Base-by-base conservation (phyloP, 2,329 filamentous ascomycete species). In the Cordyceps fumosorosea region DNA sequence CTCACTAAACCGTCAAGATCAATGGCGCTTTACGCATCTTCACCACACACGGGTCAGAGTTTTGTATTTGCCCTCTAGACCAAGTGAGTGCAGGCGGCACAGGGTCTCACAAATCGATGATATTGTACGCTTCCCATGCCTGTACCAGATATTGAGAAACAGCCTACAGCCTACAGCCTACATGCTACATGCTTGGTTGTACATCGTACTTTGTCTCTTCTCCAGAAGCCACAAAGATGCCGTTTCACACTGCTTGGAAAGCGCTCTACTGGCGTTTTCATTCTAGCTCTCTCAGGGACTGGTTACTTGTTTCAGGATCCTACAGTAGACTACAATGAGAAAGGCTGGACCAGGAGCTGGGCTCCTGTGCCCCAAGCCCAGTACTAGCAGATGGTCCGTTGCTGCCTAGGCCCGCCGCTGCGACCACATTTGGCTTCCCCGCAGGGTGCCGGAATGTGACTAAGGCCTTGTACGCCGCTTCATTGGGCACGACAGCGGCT, bases 281-380 rank as follows among this genome's bases (percentile, higher is more conserved):
- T 29, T 34, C 37, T 32, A 34, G 18, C 52, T 59, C 34, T 34
- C 37, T 22, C 22, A 12, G 37, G 37, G 55, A 53, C 22, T 52
- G 24, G 47, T 18, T 53, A 53, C 48, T n/a, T 18, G 57, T 60
- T 60, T 53, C 57, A 60, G 47, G 16, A 60, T 45, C 26, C 6
- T 47, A n/a, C 40, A 16, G 6, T 24, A 24, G 47, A n/a, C 57
- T 37, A 45, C 42, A 44, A 51, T 22, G 6, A 32, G 16, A 51
- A 59, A 44, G 34, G 32, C 47, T 51, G 37, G 47, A 45, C 47
- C 45, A n/a, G n/a, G 34, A 20, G 18, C 26, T 44, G 6, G n/a
- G 12, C n/a, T 48, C 12, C 10, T 26, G 45, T 26, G 22, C 56
- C 32, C 53, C 18, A 18, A 18, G 22, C 54, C 34, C 34, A 56